Conservation (phyloP, 2,329 filamentous ascomycete genomes). For the Ilyonectria mors-panacis region DNA sequence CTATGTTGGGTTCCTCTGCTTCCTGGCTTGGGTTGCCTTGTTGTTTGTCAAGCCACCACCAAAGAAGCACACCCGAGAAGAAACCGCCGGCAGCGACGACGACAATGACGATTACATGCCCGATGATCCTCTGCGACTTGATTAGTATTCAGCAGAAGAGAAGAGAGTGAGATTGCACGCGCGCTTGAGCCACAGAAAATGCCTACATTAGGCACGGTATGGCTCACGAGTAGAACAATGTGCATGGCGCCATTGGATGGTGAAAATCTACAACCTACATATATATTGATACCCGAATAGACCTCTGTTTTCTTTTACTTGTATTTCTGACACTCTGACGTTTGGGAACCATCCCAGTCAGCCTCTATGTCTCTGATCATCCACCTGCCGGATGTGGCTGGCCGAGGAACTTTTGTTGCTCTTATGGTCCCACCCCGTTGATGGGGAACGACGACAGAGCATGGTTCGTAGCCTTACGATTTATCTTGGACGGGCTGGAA, state of each 20-base stretch:
- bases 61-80: conserved; percentile 38
- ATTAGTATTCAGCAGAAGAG: conserved; percentile 24
- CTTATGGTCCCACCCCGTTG: not conserved
- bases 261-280: not conserved
- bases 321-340: not conserved
- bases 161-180: not conserved
- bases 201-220: not conserved
- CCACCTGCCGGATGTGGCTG: conserved; percentile 42
- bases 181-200: not conserved
- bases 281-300: conserved; percentile 33
- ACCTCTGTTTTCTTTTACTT: conserved; percentile 2
- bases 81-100: conserved; percentile 32
- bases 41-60: conserved; percentile 54
- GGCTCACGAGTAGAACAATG: not conserved
- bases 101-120: conserved; percentile 43
- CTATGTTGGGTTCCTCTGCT: conserved; percentile 53
- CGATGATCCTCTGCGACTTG: conserved; percentile 43
- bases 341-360: not conserved
- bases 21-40: conserved; percentile 48
- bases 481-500: not conserved
- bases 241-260: not conserved
- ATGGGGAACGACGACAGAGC: not conserved
- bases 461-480: not conserved
- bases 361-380: conserved; percentile 9
- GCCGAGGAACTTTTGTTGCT: conserved; percentile 41